Percentiles rank a stretch among this genome's conserved stretches.
phyloP scores from a whole-genome alignment of 495 filamentous ascomycete genomes.

The Beverwykella pulmonaria region DNA sequence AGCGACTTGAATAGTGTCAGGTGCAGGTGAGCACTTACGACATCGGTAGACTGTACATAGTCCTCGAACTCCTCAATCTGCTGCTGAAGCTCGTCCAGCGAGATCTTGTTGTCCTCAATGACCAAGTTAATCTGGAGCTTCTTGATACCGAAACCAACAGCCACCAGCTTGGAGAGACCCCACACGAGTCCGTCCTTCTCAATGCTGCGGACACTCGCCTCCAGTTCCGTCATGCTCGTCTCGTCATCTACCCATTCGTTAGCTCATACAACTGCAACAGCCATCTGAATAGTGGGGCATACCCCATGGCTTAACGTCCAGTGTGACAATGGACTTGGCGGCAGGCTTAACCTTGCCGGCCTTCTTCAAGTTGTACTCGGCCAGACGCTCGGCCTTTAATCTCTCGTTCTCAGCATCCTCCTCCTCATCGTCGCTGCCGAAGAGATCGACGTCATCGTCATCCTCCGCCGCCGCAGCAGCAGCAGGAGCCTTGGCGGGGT shows the following conservation, averaged over 20 bases:
- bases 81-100: conserved; percentile 81
- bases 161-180: conserved; percentile 87
- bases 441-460: conserved; percentile 85
- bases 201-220: conserved; percentile 81
- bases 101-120: conserved; percentile 96
- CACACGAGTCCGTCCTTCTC: conserved; percentile 93
- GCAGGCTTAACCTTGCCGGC: conserved; percentile 83
- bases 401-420: conserved; percentile 84
- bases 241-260: conserved; percentile 69
- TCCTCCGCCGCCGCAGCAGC: conserved; percentile 66
- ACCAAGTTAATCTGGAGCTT: conserved; percentile 99
- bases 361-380: conserved; percentile 97
- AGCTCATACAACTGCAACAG: conserved; percentile 5
- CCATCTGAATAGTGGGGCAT: conserved; percentile 49
- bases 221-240: conserved; percentile 82
- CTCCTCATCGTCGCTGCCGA: conserved; percentile 87
- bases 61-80: conserved; percentile 90
- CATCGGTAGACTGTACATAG: conserved; percentile 92
- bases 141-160: conserved; percentile 97
- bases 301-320: conserved; percentile 99
- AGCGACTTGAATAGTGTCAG: conserved; percentile 42
- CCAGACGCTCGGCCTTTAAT: conserved; percentile 83
- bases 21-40: conserved; percentile 53
- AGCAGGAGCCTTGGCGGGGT: conserved; percentile 84
- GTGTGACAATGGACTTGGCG: conserved; percentile 92